phyloP scores from a whole-genome alignment of 2,329 filamentous ascomycete species.

The Cordyceps javanica region DNA sequence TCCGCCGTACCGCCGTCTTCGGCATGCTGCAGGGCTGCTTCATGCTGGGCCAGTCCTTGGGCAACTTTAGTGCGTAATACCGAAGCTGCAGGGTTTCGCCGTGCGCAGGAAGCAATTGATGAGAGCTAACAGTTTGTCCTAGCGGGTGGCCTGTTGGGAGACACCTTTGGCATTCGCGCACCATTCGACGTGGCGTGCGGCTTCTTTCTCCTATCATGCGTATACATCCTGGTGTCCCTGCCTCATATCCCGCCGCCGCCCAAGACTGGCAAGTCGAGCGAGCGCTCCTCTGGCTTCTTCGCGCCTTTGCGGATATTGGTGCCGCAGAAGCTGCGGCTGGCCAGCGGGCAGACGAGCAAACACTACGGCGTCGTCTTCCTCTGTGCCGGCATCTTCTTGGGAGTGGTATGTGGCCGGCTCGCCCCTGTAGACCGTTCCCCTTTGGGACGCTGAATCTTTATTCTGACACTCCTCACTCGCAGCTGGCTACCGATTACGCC shows the following conservation, averaged over 20 bases:
- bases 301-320: slow-evolving; percentile 57
- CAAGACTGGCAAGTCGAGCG: slow-evolving; percentile 25
- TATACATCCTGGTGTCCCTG: slow-evolving; percentile 36
- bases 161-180: slow-evolving; percentile 54
- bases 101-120: too few species aligned
- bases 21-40: slow-evolving; percentile 60
- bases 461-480: neutral
- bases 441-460: neutral
- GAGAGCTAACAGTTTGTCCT: neutral
- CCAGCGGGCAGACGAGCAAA: slow-evolving; percentile 42
- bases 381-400: slow-evolving; percentile 59
- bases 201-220: slow-evolving; percentile 42
- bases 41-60: slow-evolving; percentile 60
- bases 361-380: slow-evolving; percentile 60
- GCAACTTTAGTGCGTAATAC: slow-evolving; percentile 51
- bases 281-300: slow-evolving; percentile 41
- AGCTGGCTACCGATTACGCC: slow-evolving; percentile 62
- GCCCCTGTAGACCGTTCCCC: neutral
- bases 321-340: slow-evolving; percentile 48
- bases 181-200: slow-evolving; percentile 60
- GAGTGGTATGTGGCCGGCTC: slow-evolving; percentile 42
- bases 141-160: slow-evolving; percentile 59
- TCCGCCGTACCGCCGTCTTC: slow-evolving; percentile 56
- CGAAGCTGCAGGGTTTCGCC: too few species aligned
- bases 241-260: slow-evolving; percentile 42